These are phyloP conservation scores for Rhizopogon vesiculosus DNA, from an alignment of 768 basidiomycete species.

Conservation along the genomic window DNA sequence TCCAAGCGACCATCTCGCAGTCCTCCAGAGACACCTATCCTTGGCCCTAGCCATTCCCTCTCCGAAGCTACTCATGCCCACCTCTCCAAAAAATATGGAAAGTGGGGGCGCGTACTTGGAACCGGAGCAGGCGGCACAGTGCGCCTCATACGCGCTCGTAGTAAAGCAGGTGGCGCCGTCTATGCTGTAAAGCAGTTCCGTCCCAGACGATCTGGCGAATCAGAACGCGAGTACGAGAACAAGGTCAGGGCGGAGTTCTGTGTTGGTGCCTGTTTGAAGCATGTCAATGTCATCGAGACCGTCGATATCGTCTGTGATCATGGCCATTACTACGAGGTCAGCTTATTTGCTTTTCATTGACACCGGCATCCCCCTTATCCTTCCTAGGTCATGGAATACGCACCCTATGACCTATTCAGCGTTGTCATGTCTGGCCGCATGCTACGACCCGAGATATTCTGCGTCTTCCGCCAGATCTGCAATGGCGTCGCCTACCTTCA, in stretches of 20 bases:
- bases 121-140: conserved; percentile 99
- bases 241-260: conserved; percentile 99
- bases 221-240: conserved; percentile 97
- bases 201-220: conserved; percentile 82
- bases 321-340: conserved; percentile 97
- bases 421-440: conserved; percentile 99
- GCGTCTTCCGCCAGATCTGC: conserved; percentile 98
- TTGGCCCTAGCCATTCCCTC: conserved; percentile 49
- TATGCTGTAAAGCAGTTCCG: conserved; percentile 99
- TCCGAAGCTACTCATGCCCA: conserved; percentile 86
- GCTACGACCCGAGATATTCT: conserved; percentile 97
- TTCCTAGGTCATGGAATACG: conserved; percentile 95
- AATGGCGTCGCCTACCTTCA: conserved; percentile 98
- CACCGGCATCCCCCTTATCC: conserved; percentile 2
- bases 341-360: conserved; percentile 7
- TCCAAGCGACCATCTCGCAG: conserved; percentile 22
- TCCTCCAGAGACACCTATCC: conserved; percentile 19
- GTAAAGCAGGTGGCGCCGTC: conserved; percentile 76
- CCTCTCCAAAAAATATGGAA: conserved; percentile 97
- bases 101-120: conserved; percentile 95
- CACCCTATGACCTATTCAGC: conserved; percentile 96
- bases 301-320: conserved; percentile 98
- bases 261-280: conserved; percentile 91
- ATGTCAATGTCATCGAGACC: conserved; percentile 95
- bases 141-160: conserved; percentile 83